Evolutionary conservation across 108 stramenopile species (phyloP), one percentile per base, ranked within the genome.

Genomic region (Conticribra weissflogii): DNA sequence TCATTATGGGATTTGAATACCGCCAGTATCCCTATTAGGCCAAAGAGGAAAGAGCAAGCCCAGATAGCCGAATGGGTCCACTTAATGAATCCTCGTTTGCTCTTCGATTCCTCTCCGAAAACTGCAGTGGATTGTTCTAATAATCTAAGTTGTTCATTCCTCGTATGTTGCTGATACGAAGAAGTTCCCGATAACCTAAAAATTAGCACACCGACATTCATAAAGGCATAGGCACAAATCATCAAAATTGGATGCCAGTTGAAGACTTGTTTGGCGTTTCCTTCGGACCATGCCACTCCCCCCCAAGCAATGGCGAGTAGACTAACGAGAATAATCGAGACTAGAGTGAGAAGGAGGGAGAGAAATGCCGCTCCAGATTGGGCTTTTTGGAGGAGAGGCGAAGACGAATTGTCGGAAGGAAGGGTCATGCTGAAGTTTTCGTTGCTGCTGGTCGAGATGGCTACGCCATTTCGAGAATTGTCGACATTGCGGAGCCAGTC

Each of bases 231-330:
- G 62, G 85, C 76, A 14, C 68, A 41, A 24, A 86, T 71, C 92
- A 93, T 93, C 15, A 87, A 48, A 18, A 93, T 64, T 14, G 89
- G 88, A 85, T 93, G 92, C 82, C 85, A 90, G 68, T 90, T 90
- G 81, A 93, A 93, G 30, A 87, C 87, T n/a, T 62, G 68, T 51
- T 85, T 85, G 55, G 81, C 64, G 59, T 86, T 80, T 19, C 82
- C 80, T 28, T 63, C 44, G 21, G 32, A 54, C 84, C 84, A 88
- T 8, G 78, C 71, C 1, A 88, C 54, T 24, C 88, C 84, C 22
- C 85, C 84, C 36, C 68, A 49, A 31, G 47, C 48, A 21, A 55
- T 60, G 15, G 80, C 74, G 84, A 84, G 85, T 7, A 76, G 44
- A 57, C 67, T 60, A 8, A 76, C 75, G 19, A 76, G 51, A 32